phyloP scores from a whole-genome alignment of 805 yeast species.

The Candida suzukii region DNA sequence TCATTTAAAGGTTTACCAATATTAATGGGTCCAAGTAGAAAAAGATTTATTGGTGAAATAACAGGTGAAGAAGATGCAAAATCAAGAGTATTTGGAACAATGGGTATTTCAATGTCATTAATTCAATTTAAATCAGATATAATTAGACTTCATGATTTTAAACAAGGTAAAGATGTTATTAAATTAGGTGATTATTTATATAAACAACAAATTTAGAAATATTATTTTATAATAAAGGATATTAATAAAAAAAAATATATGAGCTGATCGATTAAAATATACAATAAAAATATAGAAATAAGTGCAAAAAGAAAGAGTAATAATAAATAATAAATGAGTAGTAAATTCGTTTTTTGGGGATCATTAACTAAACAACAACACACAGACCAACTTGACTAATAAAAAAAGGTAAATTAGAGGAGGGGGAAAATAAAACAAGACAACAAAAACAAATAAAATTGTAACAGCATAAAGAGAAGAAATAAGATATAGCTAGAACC shows the following conservation, averaged over 20 bases:
- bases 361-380: no score
- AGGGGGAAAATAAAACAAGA: no score
- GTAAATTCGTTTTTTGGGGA: no score
- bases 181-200: constrained; percentile 71
- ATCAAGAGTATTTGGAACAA: constrained; percentile 71
- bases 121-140: constrained; percentile 70
- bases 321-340: no score
- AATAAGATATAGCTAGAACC: background rate
- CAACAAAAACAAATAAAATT: no score
- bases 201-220: constrained; percentile 16
- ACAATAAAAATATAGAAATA: no score
- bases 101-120: constrained; percentile 67
- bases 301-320: no score
- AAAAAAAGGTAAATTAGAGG: no score
- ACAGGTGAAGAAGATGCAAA: constrained; percentile 50
- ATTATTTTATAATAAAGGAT: no score
- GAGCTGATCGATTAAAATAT: no score
- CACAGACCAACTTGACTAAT: no score
- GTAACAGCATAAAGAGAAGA: background rate
- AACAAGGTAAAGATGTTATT: constrained; percentile 45
- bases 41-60: constrained; percentile 73
- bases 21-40: constrained; percentile 83
- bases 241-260: no score
- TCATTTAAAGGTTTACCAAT: constrained; percentile 54
- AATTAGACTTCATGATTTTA: constrained; percentile 83